Evolutionary conservation across 768 basidiomycete genomes (phyloP), one percentile per base, ranked within the genome.

Genomic region (Naganishia friedmannii): DNA sequence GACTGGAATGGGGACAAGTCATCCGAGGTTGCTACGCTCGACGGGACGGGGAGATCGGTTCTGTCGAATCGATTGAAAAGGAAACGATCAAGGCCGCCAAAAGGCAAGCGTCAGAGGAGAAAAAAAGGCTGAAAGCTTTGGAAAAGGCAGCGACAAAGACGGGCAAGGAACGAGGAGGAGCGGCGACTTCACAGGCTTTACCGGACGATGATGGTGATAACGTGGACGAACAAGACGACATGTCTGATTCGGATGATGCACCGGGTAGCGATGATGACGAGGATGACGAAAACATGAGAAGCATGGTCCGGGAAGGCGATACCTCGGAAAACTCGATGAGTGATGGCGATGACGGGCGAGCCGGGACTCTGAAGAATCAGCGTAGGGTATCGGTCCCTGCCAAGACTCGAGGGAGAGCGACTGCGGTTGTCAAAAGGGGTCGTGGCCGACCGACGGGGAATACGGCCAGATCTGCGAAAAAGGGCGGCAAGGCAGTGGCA

Each of bases 1-100:
- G 42, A 0, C 23, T 78, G 0, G 68, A 75, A 34, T 83, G 83
- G 83, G 76, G 75, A 21, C 73, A 82, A 56, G 71, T 82, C 48
- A 78, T 83, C n/a, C 69, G 82, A 23, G 76, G 77, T 0, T 74
- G 69, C 28, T 82, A 80, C 53, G 75, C 76, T 1, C 74, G 82
- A 0, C 70, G 73, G 55, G 78, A 68, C 9, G 66, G 54, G 5
- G 66, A 53, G 56, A 63, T 63, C 46, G 67, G 51, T 34, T 48
- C 57, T 10, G 60, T 48, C 17, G 53, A n/a, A 19, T 37, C 53
- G 31, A 28, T 51, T 3, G 69, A 65, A 56, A 70, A 70, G 42
- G 48, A 56, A n/a, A n/a, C 57, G 42, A 8, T 39, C 17, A 70
- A 57, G 53, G 69, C 57, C 26, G 48, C 53, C 31, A 70, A 70